Evolutionary conservation across 2,329 filamentous ascomycete species (phyloP).

Genomic region (Cladophialophora chaetospira): DNA sequence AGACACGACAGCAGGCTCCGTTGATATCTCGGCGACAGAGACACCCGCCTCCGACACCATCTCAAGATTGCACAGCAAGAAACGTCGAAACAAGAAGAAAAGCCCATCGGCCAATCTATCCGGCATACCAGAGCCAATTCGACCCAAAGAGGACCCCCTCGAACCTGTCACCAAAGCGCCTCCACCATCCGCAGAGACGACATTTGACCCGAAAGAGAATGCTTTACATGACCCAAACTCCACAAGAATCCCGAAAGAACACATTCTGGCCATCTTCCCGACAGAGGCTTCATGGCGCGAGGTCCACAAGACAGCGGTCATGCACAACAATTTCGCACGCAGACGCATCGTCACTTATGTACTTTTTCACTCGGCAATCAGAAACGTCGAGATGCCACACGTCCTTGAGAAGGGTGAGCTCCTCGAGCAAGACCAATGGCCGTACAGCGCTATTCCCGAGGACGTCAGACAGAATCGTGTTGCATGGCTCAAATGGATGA

Average conservation of each 20-base stretch:
- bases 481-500: conserved; percentile 11
- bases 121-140: neutral
- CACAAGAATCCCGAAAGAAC: neutral
- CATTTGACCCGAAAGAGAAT: neutral
- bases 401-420: neutral
- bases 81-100: no score
- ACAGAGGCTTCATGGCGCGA: conserved; percentile 1
- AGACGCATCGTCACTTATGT: conserved; percentile 1
- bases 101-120: neutral
- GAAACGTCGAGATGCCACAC: neutral
- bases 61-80: no score
- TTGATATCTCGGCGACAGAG: no score
- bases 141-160: neutral
- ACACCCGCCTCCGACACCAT: no score
- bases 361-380: conserved; percentile 1
- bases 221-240: conserved; percentile 1
- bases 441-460: neutral
- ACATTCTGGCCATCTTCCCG: conserved; percentile 11
- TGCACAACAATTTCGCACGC: neutral
- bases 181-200: neutral
- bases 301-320: neutral
- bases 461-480: conserved; percentile 5
- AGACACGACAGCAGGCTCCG: no score
- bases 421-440: neutral
- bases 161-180: neutral